Conservation (phyloP, 495 filamentous ascomycete species). For the Annulohypoxylon moriforme region DNA sequence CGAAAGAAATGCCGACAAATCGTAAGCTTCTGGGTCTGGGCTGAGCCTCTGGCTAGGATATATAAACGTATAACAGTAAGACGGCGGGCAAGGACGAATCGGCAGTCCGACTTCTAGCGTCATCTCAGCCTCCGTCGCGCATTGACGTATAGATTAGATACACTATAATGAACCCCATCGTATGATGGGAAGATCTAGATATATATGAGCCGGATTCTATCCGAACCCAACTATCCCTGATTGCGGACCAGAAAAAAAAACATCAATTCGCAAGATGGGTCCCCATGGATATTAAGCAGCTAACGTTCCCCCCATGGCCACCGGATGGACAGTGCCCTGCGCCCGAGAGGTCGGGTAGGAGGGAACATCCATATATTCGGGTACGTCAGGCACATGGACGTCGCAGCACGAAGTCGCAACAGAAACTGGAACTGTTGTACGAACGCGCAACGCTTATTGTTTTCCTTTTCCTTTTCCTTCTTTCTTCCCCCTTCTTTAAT, state of each 20-base stretch:
- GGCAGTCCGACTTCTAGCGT: conserved; percentile 12
- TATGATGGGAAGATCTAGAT: neutral
- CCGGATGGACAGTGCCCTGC: conserved; percentile 9
- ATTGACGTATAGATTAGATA: conserved; percentile 12
- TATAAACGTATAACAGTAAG: neutral
- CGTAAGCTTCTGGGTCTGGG: neutral
- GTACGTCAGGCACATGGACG: conserved; percentile 30
- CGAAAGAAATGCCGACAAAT: conserved; percentile 5
- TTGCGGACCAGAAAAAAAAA: conserved; percentile 4
- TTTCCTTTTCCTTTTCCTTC: neutral
- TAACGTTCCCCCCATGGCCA: neutral
- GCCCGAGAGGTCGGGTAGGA: conserved; percentile 30
- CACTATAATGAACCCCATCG: neutral
- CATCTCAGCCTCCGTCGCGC: conserved; percentile 15
- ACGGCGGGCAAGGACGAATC: neutral
- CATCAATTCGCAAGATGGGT: neutral
- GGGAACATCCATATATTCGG: conserved; percentile 22
- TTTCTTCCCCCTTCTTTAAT: neutral
- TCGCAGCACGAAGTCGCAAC: conserved; percentile 11
- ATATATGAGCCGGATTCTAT: conserved; percentile 5
- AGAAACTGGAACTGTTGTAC: conserved; percentile 15
- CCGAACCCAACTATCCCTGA: conserved; percentile 14
- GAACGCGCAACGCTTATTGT: conserved; percentile 15
- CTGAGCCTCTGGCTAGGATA: conserved; percentile 9
- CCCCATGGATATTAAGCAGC: neutral